phyloP scores from a whole-genome alignment of 148 eudicot genomes.

The Rhododendron ferrugineum region DNA sequence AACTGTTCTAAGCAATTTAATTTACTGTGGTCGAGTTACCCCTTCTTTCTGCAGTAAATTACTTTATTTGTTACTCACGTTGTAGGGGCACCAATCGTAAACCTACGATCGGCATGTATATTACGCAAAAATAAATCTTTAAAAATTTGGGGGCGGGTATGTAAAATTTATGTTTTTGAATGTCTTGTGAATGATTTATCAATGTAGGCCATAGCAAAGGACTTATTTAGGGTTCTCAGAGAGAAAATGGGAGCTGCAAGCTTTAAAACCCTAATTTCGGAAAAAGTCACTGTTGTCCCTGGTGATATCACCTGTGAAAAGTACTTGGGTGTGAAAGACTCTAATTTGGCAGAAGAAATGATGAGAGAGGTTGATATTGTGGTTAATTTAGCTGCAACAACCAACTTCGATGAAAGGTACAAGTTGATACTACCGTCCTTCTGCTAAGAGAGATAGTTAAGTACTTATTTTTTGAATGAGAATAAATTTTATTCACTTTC shows the following conservation, averaged over 20 bases:
- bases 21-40: too few relatives aligned
- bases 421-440: not conserved
- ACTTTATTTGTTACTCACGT: too few relatives aligned
- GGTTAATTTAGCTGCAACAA: slow-evolving; percentile 61
- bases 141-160: too few relatives aligned
- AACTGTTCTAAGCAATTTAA: too few relatives aligned
- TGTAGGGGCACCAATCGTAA: too few relatives aligned
- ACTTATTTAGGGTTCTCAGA: slow-evolving; percentile 51
- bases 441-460: too few relatives aligned
- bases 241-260: slow-evolving; percentile 37
- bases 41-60: too few relatives aligned
- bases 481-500: too few relatives aligned
- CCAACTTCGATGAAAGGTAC: slow-evolving; percentile 43
- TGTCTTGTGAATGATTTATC: not conserved
- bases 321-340: slow-evolving; percentile 38
- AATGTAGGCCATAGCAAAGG: slow-evolving; percentile 47
- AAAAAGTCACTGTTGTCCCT: slow-evolving; percentile 42
- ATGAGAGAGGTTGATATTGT: slow-evolving; percentile 41
- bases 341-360: slow-evolving; percentile 31
- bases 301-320: slow-evolving; percentile 53
- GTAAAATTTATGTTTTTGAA: too few relatives aligned
- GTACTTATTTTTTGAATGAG: too few relatives aligned
- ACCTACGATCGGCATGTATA: too few relatives aligned
- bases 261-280: slow-evolving; percentile 31
- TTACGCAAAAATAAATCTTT: too few relatives aligned